Percentiles rank a stretch among this genome's conserved stretches.
These are phyloP conservation scores for Alternaria hordeiaustralica DNA, from an alignment of 2,329 filamentous ascomycete genomes.

Conservation along the genomic window DNA sequence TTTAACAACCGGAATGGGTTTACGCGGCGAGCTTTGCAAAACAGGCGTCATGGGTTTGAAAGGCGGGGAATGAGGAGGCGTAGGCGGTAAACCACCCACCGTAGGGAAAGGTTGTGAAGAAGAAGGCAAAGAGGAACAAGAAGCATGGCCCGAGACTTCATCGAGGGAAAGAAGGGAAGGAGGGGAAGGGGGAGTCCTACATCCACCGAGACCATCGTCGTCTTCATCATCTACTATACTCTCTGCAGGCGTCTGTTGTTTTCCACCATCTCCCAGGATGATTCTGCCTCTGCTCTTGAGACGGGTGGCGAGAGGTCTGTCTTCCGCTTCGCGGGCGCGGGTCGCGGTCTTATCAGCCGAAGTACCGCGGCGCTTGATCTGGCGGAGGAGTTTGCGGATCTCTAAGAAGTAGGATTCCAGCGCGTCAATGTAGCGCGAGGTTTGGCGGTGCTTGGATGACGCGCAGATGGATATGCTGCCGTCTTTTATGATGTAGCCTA, in stretches of 20 bases:
- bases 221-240: slow-evolving; percentile 77
- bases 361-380: slow-evolving; percentile 65
- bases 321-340: slow-evolving; percentile 68
- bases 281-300: slow-evolving; percentile 76
- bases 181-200: slow-evolving; percentile 60
- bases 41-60: slow-evolving; percentile 44
- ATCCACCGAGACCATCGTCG: slow-evolving; percentile 89
- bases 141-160: slow-evolving; percentile 19
- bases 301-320: slow-evolving; percentile 54
- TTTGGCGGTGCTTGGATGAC: slow-evolving; percentile 92
- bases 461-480: slow-evolving; percentile 90
- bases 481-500: slow-evolving; percentile 99
- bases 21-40: slow-evolving; percentile 35
- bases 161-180: slow-evolving; percentile 30
- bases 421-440: slow-evolving; percentile 85
- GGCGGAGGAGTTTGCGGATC: slow-evolving; percentile 80
- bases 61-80: slow-evolving; percentile 45
- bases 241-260: slow-evolving; percentile 62
- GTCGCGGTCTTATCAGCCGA: slow-evolving; percentile 61
- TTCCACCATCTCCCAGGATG: slow-evolving; percentile 67
- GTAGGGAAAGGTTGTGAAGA: neutral
- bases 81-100: slow-evolving; percentile 25
- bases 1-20: slow-evolving; percentile 24
- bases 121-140: slow-evolving; percentile 18
- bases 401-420: slow-evolving; percentile 91